A percentile compares a stretch with the other conserved stretches of the same genome.
Evolutionary conservation across 1,139 yeast genomes (phyloP).

Genomic region (Kazachstania sp.): DNA sequence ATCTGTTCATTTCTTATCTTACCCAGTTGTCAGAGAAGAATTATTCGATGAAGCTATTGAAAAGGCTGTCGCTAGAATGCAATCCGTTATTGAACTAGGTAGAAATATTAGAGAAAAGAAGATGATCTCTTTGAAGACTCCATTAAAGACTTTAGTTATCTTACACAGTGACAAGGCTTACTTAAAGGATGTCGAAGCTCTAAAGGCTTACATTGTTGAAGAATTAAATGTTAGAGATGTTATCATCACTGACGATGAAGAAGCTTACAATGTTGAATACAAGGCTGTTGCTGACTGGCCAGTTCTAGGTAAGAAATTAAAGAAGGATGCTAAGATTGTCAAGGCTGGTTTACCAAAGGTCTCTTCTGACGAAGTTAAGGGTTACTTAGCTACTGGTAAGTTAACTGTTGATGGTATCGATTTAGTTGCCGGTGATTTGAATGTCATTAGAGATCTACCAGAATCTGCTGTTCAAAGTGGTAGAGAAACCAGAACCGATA

Average conservation of each 20-base stretch:
- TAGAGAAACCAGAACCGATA: slow-evolving; percentile 77
- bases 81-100: slow-evolving; percentile 90
- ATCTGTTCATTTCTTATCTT: slow-evolving; percentile 87
- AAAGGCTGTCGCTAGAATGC: slow-evolving; percentile 89
- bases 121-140: slow-evolving; percentile 87
- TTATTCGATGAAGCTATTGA: slow-evolving; percentile 72
- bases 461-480: slow-evolving; percentile 55
- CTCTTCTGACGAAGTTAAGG: slow-evolving; percentile 73
- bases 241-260: slow-evolving; percentile 84
- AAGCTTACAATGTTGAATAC: slow-evolving; percentile 83
- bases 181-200: slow-evolving; percentile 67
- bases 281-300: slow-evolving; percentile 99
- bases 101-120: slow-evolving; percentile 96
- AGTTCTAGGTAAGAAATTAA: slow-evolving; percentile 90
- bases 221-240: slow-evolving; percentile 90
- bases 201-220: slow-evolving; percentile 72
- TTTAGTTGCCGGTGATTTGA: slow-evolving; percentile 77
- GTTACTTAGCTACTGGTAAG: slow-evolving; percentile 63
- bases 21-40: slow-evolving; percentile 80
- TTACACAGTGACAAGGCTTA: slow-evolving; percentile 71
- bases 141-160: slow-evolving; percentile 80
- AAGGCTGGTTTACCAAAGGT: slow-evolving; percentile 85
- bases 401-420: slow-evolving; percentile 83
- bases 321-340: slow-evolving; percentile 87
- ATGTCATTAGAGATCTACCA: slow-evolving; percentile 83